phyloP scores from a whole-genome alignment of 129 eudicot species.

The Oenanthe sinensis region DNA sequence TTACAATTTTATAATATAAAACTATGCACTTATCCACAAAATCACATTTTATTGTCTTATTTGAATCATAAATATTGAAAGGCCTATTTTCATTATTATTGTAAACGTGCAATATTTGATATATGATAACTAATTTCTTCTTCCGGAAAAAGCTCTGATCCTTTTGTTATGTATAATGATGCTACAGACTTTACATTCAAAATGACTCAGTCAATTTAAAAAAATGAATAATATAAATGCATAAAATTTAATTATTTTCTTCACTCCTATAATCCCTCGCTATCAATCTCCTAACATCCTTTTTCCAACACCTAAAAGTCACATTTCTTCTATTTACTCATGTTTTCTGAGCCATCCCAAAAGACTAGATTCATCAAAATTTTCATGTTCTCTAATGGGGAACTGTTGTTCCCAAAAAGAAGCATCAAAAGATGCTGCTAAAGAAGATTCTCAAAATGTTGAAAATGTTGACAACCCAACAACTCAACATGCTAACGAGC shows the following conservation, averaged over 20 bases:
- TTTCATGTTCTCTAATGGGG: neutral
- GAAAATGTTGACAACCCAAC: neutral
- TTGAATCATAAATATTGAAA: too few species aligned
- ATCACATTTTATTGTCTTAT: too few species aligned
- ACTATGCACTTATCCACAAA: too few species aligned
- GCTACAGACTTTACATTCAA: too few species aligned
- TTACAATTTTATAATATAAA: too few species aligned
- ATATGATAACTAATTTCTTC: neutral
- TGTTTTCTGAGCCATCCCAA: neutral
- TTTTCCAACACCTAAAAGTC: neutral
- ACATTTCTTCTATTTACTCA: neutral
- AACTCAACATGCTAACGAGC: neutral
- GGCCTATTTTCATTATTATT: too few species aligned
- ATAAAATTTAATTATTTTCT: neutral
- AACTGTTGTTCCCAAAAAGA: neutral
- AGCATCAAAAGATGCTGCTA: neutral
- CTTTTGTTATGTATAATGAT: neutral
- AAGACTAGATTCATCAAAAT: neutral
- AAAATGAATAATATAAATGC: too few species aligned
- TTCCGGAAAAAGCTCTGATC: neutral
- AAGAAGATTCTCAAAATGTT: neutral
- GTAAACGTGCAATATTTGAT: too few species aligned
- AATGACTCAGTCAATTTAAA: too few species aligned
- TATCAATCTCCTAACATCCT: neutral
- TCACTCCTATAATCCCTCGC: neutral